Base-by-base conservation (phyloP, 2,329 filamentous ascomycete genomes). In the Cercospora sesami region DNA sequence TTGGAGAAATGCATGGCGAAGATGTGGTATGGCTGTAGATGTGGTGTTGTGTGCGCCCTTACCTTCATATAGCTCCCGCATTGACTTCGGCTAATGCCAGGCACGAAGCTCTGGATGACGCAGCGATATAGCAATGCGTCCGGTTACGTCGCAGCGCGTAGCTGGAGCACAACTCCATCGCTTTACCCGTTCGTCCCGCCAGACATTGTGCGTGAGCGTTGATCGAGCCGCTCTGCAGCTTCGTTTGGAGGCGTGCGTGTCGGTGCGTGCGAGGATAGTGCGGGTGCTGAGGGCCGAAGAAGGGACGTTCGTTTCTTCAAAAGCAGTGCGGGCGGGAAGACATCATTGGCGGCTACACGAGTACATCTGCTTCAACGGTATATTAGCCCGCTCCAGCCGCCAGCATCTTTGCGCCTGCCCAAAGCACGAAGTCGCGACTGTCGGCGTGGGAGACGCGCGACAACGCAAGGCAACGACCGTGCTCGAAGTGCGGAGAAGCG, bases 31-130 rank as follows among this genome's bases (percentile, higher is more conserved):
- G 28, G 48, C 21, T 14, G 21, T 28, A 16, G 10, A 23, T 5
- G 7, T 55, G 26, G 3, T 26, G 51, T 45, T 14, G 31, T 45
- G 51, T 53, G 45, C 48, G 51, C 21, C 14, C 6, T 42, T 18
- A n/a, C 5, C 31, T 12, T 64, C 55, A 64, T 64, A 58, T 42
- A 64, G 21, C 51, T 23, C 12, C 26, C 16, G 30, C 51, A 57
- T 64, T 64, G 62, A 64, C 55, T 58, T 58, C 55, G 55, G 55
- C 55, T 58, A 21, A 21, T 58, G 55, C 55, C 26, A 58, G 55
- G 55, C 55, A 58, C 55, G 4, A n/a, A 26, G 7, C 14, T 18
- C 26, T 58, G 18, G 7, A 31, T 58, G 26, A 53, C 48, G 48
- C 30, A 36, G 48, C 30, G 28, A 59, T 9, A 23, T 12, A 31